Percentiles rank a stretch among this genome's conserved stretches.
Conservation (phyloP, 345 rosid species). For the Nephelium lappaceum region DNA sequence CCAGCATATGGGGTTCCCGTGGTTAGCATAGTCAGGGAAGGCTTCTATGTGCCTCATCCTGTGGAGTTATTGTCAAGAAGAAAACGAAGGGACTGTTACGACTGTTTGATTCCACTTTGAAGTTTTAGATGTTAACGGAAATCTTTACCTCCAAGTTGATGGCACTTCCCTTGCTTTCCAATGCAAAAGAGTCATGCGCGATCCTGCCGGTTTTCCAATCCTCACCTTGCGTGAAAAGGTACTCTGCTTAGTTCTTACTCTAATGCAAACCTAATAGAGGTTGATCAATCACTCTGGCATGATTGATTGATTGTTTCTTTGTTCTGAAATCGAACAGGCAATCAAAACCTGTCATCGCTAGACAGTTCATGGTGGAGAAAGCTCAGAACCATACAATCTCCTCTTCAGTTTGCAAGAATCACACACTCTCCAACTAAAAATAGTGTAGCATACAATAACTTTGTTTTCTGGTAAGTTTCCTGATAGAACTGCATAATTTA, state of each 20-base stretch:
- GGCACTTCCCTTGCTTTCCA: constrained; percentile 33
- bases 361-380: constrained; percentile 61
- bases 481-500: too few relatives aligned
- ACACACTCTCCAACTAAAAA: constrained; percentile 52
- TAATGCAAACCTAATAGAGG: not conserved
- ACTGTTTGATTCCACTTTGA: not conserved
- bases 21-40: not conserved
- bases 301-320: not conserved
- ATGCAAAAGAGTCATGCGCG: constrained; percentile 47
- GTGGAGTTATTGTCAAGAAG: constrained; percentile 1
- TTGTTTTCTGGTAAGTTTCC: too few relatives aligned
- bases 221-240: constrained; percentile 59
- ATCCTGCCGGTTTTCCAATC: constrained; percentile 52
- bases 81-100: not conserved
- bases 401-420: constrained; percentile 50
- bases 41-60: constrained; percentile 3
- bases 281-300: not conserved
- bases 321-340: constrained; percentile 25
- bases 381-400: constrained; percentile 31
- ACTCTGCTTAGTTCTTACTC: not conserved
- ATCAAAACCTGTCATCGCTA: constrained; percentile 47
- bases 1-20: not conserved
- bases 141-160: constrained; percentile 10
- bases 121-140: not conserved
- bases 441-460: too few relatives aligned